A percentile compares a stretch with the other conserved stretches of the same genome.
Evolutionary conservation across 140 eudicot species (phyloP).

Genomic region (Senecio squalidus): DNA sequence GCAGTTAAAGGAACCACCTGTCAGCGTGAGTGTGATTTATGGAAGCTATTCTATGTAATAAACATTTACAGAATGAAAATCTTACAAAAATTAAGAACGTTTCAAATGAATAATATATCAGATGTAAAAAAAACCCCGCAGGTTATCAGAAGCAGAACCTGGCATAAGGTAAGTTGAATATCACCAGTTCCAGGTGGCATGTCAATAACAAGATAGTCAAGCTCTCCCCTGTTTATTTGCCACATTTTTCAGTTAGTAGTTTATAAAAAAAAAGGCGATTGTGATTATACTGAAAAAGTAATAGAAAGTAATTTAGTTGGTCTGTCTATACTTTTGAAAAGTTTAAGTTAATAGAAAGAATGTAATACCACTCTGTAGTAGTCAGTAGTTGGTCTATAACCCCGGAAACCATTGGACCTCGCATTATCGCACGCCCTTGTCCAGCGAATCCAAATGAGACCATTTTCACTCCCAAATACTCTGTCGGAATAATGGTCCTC

Average conservation of each 20-base stretch:
- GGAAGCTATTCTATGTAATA: not conserved
- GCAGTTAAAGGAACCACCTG: conserved; percentile 99
- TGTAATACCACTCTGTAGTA: conserved; percentile 85
- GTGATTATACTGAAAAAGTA: no score
- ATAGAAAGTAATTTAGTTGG: not conserved
- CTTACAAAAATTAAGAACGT: conserved; percentile 5
- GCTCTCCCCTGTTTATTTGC: conserved; percentile 84
- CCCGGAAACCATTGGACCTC: conserved; percentile 99
- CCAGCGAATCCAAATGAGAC: conserved; percentile 99
- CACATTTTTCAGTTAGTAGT: not conserved
- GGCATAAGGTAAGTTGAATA: conserved; percentile 96
- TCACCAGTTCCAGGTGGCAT: conserved; percentile 99
- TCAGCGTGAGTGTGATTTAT: not conserved
- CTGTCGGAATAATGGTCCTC: conserved; percentile 91
- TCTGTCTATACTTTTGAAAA: not conserved
- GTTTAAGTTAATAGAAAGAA: conserved; percentile 13
- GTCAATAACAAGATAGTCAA: conserved; percentile 95
- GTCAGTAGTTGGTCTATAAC: conserved; percentile 93
- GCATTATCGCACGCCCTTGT: conserved; percentile 99
- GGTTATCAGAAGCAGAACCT: conserved; percentile 42
- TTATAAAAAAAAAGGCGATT: not conserved
- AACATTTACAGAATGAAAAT: not conserved
- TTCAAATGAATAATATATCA: not conserved
- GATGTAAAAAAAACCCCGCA: not conserved
- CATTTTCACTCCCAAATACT: conserved; percentile 92